Base-by-base conservation (phyloP, 495 filamentous ascomycete species). In the Aspergillus mulundensis region DNA sequence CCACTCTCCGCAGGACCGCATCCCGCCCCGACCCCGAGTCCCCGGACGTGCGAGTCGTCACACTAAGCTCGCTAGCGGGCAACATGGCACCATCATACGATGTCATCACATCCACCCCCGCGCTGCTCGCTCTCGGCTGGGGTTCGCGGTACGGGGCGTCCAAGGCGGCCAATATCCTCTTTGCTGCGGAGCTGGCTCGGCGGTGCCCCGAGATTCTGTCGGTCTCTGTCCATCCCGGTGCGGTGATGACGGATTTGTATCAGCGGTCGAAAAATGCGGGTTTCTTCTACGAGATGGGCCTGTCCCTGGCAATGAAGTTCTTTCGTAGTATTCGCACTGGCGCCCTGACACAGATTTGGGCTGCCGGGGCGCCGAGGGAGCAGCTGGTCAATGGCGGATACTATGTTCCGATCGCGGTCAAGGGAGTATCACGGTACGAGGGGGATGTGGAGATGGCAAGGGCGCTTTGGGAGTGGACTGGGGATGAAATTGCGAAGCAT, bases 181-280 rank as follows among this genome's bases (percentile, higher is more conserved):
- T 84, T 47, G 78, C 81, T 38, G 25, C 64, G n/a, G 86, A 87
- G 59, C 72, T 92, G 14, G 82, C 83, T 0, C 68, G 69, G 15
- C 76, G 78, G 3, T 75, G 87, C 62, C 84, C 83, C 0, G 65
- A 75, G 28, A 79, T 88, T 42, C 76, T 70, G 0, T 76, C 74
- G 10, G 70, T 86, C 0, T 61, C 84, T 0, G 73, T 90, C 0
- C 85, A 91, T 51, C 89, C 90, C 0, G 88, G 89, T 6, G 60
- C 83, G 0, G 81, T 90, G 24, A 49, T 62, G 3, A 89, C 84
- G 12, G 72, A 80, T 1, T 59, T 89, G 6, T 78, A 79, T 52
- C 24, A 41, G 12, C 62, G 70, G 23, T 59, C 73, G 19, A 61
- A 62, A 32, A 43, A 63, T 1, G 54, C 59, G 5, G 70, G 67